These are phyloP conservation scores for Pestalotiopsis sp. DNA, from an alignment of 2,329 filamentous ascomycete genomes.

Conservation along the genomic window DNA sequence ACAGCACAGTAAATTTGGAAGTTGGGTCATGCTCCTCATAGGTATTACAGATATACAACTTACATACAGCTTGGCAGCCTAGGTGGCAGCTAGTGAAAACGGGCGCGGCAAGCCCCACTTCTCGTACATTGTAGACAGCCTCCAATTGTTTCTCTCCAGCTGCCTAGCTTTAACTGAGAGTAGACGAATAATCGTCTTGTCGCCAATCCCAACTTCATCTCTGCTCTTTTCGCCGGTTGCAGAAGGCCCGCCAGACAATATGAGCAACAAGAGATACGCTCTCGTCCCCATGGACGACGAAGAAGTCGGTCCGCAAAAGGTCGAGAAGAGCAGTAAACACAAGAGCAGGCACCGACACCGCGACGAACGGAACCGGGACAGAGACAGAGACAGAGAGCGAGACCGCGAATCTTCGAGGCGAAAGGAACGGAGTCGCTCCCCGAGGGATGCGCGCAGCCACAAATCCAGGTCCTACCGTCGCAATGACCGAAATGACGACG, in stretches of 20 bases:
- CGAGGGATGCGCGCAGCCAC: conserved; percentile 26
- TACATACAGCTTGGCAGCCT: no score
- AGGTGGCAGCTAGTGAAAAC: no score
- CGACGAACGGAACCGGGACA: conserved; percentile 31
- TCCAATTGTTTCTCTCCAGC: neutral
- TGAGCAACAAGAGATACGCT: conserved; percentile 65
- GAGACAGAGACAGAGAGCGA: conserved; percentile 36
- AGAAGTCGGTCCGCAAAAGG: conserved; percentile 58
- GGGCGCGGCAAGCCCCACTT: neutral
- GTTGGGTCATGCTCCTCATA: no score
- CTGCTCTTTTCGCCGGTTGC: neutral
- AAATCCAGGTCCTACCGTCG: conserved; percentile 46
- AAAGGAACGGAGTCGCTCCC: conserved; percentile 31
- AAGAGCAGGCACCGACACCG: conserved; percentile 43
- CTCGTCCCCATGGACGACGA: conserved; percentile 70
- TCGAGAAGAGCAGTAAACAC: conserved; percentile 46
- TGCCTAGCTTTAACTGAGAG: neutral
- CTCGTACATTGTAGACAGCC: neutral
- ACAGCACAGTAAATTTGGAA: no score
- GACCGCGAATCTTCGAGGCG: neutral
- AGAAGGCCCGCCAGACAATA: conserved; percentile 23
- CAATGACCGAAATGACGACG: conserved; percentile 48
- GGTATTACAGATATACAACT: no score
- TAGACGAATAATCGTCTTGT: neutral
- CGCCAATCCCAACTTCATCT: neutral